phyloP scores from a whole-genome alignment of 2,329 filamentous ascomycete species.

The Fusarium proliferatum region DNA sequence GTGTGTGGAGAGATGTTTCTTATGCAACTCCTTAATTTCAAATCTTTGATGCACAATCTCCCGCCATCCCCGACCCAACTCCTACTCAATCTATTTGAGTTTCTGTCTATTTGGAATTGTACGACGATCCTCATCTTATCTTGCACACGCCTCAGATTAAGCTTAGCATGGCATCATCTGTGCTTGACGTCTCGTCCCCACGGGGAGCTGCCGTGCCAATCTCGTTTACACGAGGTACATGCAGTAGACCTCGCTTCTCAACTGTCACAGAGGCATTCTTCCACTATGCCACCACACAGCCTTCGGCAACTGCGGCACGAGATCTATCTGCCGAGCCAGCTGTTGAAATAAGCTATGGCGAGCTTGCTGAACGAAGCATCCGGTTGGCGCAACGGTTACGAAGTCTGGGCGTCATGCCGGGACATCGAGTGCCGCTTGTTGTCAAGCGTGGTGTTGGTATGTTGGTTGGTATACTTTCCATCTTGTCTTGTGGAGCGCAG shows the following conservation, averaged over 20 bases:
- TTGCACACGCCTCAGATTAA: neutral
- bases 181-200: neutral
- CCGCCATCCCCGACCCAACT: neutral
- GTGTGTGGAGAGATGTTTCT: slow-evolving; percentile 21
- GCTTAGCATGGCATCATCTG: slow-evolving; percentile 22
- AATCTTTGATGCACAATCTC: slow-evolving; percentile 24
- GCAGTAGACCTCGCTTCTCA: slow-evolving; percentile 36
- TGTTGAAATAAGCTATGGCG: slow-evolving; percentile 57
- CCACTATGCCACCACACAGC: slow-evolving; percentile 51
- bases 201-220: slow-evolving; percentile 22
- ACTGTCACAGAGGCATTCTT: slow-evolving; percentile 53
- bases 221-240: slow-evolving; percentile 37
- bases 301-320: slow-evolving; percentile 53
- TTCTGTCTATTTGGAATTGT: slow-evolving; percentile 10
- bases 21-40: slow-evolving; percentile 30
- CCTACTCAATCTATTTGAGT: slow-evolving; percentile 21
- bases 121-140: slow-evolving; percentile 33
- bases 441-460: slow-evolving; percentile 66
- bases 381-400: slow-evolving; percentile 55
- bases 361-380: slow-evolving; percentile 52
- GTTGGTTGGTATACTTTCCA: slow-evolving; percentile 65
- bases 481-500: slow-evolving; percentile 66
- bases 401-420: slow-evolving; percentile 54
- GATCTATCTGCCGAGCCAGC: slow-evolving; percentile 46
- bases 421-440: slow-evolving; percentile 64